Conservation (phyloP, 2,329 filamentous ascomycete genomes). For the Aureobasidium sp. region DNA sequence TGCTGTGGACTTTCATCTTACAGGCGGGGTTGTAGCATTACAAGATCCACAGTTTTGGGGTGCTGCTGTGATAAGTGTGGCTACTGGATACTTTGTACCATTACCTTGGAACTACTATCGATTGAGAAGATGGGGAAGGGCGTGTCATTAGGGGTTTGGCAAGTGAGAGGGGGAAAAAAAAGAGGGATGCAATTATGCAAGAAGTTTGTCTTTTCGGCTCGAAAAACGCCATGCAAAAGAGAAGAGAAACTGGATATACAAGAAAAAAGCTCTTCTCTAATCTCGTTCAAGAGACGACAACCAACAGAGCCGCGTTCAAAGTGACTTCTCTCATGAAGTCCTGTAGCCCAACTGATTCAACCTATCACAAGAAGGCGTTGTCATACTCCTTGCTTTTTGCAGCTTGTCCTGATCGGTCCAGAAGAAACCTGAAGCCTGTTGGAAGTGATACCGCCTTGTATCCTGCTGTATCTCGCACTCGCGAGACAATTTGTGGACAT, state of each 20-base stretch:
- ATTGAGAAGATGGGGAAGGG: background rate
- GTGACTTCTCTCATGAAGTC: background rate
- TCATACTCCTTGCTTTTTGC: conserved; percentile 58
- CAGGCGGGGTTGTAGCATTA: background rate
- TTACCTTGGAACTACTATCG: background rate
- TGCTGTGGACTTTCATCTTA: background rate
- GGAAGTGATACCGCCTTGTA: conserved; percentile 57
- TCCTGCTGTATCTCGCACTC: conserved; percentile 70
- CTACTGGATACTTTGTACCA: background rate
- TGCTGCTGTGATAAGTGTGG: background rate
- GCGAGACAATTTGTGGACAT: conserved; percentile 58
- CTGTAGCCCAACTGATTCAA: conserved; percentile 44
- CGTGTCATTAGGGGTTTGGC: background rate
- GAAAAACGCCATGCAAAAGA: background rate
- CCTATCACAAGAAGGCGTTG: conserved; percentile 52
- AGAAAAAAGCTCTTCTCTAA: background rate
- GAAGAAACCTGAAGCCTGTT: conserved; percentile 83
- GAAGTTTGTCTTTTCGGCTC: background rate
- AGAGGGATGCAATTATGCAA: background rate
- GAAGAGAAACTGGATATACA: background rate
- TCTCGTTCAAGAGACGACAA: background rate
- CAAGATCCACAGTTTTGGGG: background rate
- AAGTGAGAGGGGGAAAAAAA: background rate
- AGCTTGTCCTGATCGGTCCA: conserved; percentile 74
- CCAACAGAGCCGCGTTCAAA: background rate